Conservation (phyloP, 192 early-diverging fungal genomes). For the Chytriomyces confervae region DNA sequence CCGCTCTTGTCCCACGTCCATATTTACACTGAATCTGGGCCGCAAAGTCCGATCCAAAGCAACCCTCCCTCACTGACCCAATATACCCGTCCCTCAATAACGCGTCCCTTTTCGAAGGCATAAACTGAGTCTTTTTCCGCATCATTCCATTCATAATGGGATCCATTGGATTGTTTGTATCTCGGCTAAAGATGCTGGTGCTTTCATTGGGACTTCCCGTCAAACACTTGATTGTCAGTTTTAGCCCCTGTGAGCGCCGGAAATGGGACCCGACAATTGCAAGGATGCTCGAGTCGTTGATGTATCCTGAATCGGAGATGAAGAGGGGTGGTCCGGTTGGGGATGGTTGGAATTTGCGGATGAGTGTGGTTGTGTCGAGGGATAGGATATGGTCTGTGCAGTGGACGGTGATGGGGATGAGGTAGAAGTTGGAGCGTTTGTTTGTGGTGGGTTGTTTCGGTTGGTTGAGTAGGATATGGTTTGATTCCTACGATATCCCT, state of each 20-base stretch:
- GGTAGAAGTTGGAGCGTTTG: neutral
- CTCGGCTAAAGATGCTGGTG: conserved; percentile 15
- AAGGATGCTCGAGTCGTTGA: conserved; percentile 12
- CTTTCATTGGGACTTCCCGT: conserved; percentile 9
- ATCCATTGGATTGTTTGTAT: neutral
- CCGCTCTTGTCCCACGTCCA: neutral
- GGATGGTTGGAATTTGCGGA: conserved; percentile 11
- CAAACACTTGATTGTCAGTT: conserved; percentile 12
- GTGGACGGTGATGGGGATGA: conserved; percentile 15
- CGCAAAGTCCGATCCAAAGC: conserved; percentile 23
- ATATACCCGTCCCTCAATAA: conserved; percentile 22
- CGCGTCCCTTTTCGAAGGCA: neutral
- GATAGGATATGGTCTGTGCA: conserved; percentile 23
- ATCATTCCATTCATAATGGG: no score
- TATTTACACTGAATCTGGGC: neutral
- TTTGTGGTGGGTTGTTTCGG: neutral
- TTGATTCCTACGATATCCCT: neutral
- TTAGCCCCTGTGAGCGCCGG: neutral
- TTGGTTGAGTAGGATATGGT: neutral
- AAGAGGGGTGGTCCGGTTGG: neutral
- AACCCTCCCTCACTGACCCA: conserved; percentile 20
- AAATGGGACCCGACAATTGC: neutral
- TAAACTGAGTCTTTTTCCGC: no score
- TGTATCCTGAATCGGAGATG: neutral
- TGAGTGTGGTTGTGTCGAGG: neutral